A percentile compares a stretch with the other conserved stretches of the same genome.
phyloP scores from a whole-genome alignment of 2,329 filamentous ascomycete genomes.

The Drechslerella dactyloides region DNA sequence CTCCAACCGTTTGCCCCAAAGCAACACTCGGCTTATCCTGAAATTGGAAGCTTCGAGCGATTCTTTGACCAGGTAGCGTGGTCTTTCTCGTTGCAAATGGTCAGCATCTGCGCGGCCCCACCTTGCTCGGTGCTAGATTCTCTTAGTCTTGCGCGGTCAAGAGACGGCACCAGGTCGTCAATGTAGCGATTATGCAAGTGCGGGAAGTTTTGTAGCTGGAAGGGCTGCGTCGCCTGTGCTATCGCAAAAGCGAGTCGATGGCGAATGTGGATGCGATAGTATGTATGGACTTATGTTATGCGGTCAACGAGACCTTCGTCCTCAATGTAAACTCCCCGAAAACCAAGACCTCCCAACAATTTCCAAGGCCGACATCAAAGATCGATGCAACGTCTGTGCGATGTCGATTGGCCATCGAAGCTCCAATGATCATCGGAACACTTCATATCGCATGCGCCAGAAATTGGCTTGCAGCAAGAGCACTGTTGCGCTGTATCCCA shows the following conservation, averaged over 20 bases:
- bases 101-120: conserved; percentile 12
- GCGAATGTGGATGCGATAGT: not conserved
- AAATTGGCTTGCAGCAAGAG: conserved; percentile 28
- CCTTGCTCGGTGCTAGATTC: conserved; percentile 25
- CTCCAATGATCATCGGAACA: conserved; percentile 51
- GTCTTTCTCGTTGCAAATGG: not conserved
- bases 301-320: not conserved
- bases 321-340: not conserved
- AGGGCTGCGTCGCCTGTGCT: conserved; percentile 12
- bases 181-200: conserved; percentile 49
- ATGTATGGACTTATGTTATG: no score
- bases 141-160: conserved; percentile 42
- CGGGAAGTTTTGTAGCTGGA: conserved; percentile 37
- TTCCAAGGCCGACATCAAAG: not conserved
- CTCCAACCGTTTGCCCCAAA: conserved; percentile 28
- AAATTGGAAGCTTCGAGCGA: conserved; percentile 37
- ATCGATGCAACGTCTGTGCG: not conserved
- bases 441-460: conserved; percentile 45
- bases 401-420: conserved; percentile 3
- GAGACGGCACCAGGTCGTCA: conserved; percentile 44
- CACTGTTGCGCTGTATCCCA: conserved; percentile 9
- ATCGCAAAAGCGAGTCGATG: conserved; percentile 25
- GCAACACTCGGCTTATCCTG: conserved; percentile 28
- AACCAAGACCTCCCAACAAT: not conserved
- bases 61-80: not conserved